phyloP scores from a whole-genome alignment of 805 yeast species.

The Maudiozyma barnettii region DNA sequence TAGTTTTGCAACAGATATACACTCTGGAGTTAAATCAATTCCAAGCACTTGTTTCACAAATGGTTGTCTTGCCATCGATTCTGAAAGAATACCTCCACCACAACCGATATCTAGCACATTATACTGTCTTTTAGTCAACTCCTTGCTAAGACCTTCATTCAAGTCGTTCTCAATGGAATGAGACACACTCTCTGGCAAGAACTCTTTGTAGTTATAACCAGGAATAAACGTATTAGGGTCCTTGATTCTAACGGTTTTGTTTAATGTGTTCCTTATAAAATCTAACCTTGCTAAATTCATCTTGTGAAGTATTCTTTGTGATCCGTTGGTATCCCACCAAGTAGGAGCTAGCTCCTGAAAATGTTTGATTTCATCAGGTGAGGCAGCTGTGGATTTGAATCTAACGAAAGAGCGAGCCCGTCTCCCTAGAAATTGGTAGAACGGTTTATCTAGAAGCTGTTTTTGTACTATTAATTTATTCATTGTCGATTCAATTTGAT shows the following conservation, averaged over 20 bases:
- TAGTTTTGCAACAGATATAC: constrained; percentile 62
- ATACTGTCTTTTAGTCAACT: constrained; percentile 30
- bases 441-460: too few species aligned
- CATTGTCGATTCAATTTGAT: too few species aligned
- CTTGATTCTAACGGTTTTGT: constrained; percentile 19
- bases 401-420: not conserved
- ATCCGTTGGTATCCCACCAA: constrained; percentile 98
- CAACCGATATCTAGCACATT: constrained; percentile 84
- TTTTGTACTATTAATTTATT: too few species aligned
- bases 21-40: constrained; percentile 78
- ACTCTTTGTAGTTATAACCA: constrained; percentile 53
- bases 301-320: constrained; percentile 87
- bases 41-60: constrained; percentile 61
- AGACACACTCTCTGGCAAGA: constrained; percentile 53
- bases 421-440: too few species aligned
- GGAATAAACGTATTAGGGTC: constrained; percentile 53
- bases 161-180: constrained; percentile 45
- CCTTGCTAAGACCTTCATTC: constrained; percentile 30
- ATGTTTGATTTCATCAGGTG: constrained; percentile 60
- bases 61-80: constrained; percentile 70
- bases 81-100: constrained; percentile 94
- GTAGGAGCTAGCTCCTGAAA: constrained; percentile 79
- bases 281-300: constrained; percentile 90
- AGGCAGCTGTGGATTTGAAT: constrained; percentile 10
- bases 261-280: constrained; percentile 59